Evolutionary conservation across 2,329 filamentous ascomycete species (phyloP).

Genomic region (Diaporthe citri): DNA sequence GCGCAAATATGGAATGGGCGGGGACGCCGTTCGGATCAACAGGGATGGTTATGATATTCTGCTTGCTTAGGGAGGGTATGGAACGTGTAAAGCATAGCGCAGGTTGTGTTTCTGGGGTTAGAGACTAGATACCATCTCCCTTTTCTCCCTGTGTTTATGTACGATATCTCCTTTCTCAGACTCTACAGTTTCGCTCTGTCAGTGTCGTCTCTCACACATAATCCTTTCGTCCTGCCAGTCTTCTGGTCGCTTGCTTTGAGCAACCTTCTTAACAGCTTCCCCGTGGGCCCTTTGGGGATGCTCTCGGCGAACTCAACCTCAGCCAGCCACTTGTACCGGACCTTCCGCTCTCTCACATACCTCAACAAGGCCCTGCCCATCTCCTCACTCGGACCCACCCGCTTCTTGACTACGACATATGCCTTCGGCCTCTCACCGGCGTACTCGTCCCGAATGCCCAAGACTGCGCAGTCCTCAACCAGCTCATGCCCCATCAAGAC

Average conservation of each 20-base stretch:
- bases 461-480: slow-evolving; percentile 72
- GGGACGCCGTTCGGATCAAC: slow-evolving; percentile 73
- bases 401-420: slow-evolving; percentile 65
- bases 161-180: background rate
- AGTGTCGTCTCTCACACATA: slow-evolving; percentile 11
- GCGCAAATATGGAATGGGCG: slow-evolving; percentile 76
- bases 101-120: slow-evolving; percentile 3
- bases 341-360: slow-evolving; percentile 64
- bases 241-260: slow-evolving; percentile 46
- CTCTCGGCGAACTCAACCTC: slow-evolving; percentile 61
- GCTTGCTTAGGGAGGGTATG: slow-evolving; percentile 55
- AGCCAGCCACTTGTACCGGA: slow-evolving; percentile 63
- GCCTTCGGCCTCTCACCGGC: slow-evolving; percentile 71
- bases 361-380: slow-evolving; percentile 56
- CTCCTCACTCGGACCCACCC: slow-evolving; percentile 40
- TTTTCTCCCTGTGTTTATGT: background rate
- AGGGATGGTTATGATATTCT: slow-evolving; percentile 80
- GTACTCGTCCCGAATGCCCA: slow-evolving; percentile 64
- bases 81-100: slow-evolving; percentile 27
- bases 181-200: slow-evolving; percentile 25
- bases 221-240: background rate
- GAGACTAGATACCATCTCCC: slow-evolving; percentile 8
- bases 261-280: slow-evolving; percentile 68
- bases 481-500: slow-evolving; percentile 47
- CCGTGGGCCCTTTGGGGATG: slow-evolving; percentile 69